These are phyloP conservation scores for Nemania diffusa DNA, from an alignment of 2,329 filamentous ascomycete genomes.

Conservation along the genomic window DNA sequence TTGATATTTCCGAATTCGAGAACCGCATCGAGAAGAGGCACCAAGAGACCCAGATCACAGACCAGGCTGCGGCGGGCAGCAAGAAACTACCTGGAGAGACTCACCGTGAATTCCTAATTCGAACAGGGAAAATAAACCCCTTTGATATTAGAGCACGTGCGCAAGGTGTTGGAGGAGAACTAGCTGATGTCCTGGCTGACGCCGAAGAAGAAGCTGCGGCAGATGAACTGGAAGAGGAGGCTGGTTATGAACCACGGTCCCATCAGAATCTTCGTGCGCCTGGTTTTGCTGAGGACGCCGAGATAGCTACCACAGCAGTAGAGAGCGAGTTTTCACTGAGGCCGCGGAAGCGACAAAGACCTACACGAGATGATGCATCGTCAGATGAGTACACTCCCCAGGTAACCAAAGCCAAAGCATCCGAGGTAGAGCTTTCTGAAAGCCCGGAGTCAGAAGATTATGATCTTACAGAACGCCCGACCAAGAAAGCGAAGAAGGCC, in stretches of 20 bases:
- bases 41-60: slow-evolving; percentile 58
- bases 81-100: slow-evolving; percentile 80
- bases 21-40: slow-evolving; percentile 82
- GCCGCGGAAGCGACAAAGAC: slow-evolving; percentile 66
- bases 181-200: slow-evolving; percentile 82
- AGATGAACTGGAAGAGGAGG: slow-evolving; percentile 58
- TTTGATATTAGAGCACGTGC: slow-evolving; percentile 80
- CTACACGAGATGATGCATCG: slow-evolving; percentile 51
- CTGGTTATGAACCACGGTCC: slow-evolving; percentile 64
- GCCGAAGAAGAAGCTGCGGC: slow-evolving; percentile 78
- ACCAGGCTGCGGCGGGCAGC: slow-evolving; percentile 59
- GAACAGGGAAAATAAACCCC: slow-evolving; percentile 96
- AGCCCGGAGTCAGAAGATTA: slow-evolving; percentile 54
- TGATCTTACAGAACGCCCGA: slow-evolving; percentile 53
- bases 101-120: slow-evolving; percentile 87
- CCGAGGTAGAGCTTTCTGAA: slow-evolving; percentile 47
- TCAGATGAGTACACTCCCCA: slow-evolving; percentile 60
- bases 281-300: slow-evolving; percentile 70
- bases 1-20: slow-evolving; percentile 83
- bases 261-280: slow-evolving; percentile 79
- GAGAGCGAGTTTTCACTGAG: slow-evolving; percentile 68
- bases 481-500: slow-evolving; percentile 56
- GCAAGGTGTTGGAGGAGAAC: slow-evolving; percentile 71
- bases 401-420: slow-evolving; percentile 43
- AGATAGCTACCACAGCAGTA: slow-evolving; percentile 47